Conservation (phyloP, 495 filamentous ascomycete genomes). For the Annulohypoxylon stygium region DNA sequence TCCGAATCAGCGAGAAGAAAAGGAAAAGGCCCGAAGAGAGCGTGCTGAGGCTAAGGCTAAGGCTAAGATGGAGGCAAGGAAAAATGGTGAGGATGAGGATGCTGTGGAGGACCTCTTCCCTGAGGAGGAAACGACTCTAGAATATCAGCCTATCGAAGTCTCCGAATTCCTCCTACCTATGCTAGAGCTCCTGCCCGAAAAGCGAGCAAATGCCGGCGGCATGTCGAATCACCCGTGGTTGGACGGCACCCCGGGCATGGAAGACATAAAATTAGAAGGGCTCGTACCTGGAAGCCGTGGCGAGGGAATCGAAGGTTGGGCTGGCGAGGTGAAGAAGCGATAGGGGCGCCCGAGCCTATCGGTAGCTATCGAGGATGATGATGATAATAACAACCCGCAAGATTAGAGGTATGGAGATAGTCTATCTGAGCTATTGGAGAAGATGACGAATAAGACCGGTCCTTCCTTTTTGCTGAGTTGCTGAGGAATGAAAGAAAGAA, state of each 20-base stretch:
- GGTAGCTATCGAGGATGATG: slow-evolving; percentile 11
- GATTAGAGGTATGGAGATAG: slow-evolving; percentile 3
- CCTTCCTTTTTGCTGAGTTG: slow-evolving; percentile 31
- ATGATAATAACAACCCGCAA: slow-evolving; percentile 18
- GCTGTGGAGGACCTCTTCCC: slow-evolving; percentile 49
- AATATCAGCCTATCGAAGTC: slow-evolving; percentile 63
- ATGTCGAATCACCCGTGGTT: slow-evolving; percentile 89
- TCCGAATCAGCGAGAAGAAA: slow-evolving; percentile 47
- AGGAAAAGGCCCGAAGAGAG: slow-evolving; percentile 47
- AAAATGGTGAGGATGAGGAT: slow-evolving; percentile 50
- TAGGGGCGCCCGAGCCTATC: slow-evolving; percentile 52
- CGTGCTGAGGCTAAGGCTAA: slow-evolving; percentile 70
- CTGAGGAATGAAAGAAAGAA: slow-evolving; percentile 14
- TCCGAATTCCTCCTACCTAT: slow-evolving; percentile 91
- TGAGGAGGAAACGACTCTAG: slow-evolving; percentile 44
- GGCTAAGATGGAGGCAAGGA: slow-evolving; percentile 53
- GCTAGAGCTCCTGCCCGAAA: slow-evolving; percentile 88
- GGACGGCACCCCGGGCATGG: slow-evolving; percentile 88
- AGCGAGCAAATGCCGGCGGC: slow-evolving; percentile 93
- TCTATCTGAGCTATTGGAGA: slow-evolving; percentile 2
- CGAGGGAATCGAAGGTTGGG: slow-evolving; percentile 97
- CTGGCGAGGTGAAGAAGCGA: slow-evolving; percentile 88
- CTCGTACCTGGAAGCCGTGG: slow-evolving; percentile 83
- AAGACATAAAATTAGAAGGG: slow-evolving; percentile 75
- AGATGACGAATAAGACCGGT: slow-evolving; percentile 9